Percentiles rank a stretch among this genome's conserved stretches.
phyloP scores from a whole-genome alignment of 495 filamentous ascomycete genomes.

The Poronia punctata region DNA sequence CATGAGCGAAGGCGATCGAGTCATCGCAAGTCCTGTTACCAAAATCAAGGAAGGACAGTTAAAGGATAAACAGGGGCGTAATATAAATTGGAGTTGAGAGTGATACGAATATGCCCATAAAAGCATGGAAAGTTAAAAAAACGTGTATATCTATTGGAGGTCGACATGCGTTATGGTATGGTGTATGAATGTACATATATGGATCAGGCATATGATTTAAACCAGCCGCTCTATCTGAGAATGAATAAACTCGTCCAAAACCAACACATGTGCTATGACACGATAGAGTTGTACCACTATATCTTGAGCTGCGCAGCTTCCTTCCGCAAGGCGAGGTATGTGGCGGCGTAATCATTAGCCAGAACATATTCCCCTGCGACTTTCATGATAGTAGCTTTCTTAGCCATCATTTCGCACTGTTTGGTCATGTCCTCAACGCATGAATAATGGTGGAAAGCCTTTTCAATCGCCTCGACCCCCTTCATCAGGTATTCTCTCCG shows the following conservation, averaged over 20 bases:
- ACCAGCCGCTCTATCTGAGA: background rate
- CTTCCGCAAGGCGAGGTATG: conserved; percentile 56
- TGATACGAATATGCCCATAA: no score
- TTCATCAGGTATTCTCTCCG: conserved; percentile 56
- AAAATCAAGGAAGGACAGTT: conserved; percentile 27
- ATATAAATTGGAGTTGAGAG: conserved; percentile 36
- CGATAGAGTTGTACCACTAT: background rate
- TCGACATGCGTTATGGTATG: background rate
- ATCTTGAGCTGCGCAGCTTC: conserved; percentile 24
- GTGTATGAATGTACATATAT: conserved; percentile 5
- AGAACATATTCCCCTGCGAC: conserved; percentile 61
- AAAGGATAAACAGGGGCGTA: conserved; percentile 40
- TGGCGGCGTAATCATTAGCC: conserved; percentile 68
- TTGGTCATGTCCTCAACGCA: conserved; percentile 65
- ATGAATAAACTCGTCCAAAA: background rate
- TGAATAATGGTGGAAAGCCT: conserved; percentile 57
- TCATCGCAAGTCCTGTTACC: conserved; percentile 10
- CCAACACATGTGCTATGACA: no score
- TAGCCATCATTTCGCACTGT: conserved; percentile 78
- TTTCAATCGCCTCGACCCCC: conserved; percentile 61
- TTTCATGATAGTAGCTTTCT: conserved; percentile 76
- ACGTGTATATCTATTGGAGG: background rate
- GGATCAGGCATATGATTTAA: conserved; percentile 9
- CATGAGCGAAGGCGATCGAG: conserved; percentile 33
- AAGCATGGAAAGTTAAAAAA: no score